phyloP scores from a whole-genome alignment of 371 early-diverging fungal species.

The Saksenaea oblongispora region DNA sequence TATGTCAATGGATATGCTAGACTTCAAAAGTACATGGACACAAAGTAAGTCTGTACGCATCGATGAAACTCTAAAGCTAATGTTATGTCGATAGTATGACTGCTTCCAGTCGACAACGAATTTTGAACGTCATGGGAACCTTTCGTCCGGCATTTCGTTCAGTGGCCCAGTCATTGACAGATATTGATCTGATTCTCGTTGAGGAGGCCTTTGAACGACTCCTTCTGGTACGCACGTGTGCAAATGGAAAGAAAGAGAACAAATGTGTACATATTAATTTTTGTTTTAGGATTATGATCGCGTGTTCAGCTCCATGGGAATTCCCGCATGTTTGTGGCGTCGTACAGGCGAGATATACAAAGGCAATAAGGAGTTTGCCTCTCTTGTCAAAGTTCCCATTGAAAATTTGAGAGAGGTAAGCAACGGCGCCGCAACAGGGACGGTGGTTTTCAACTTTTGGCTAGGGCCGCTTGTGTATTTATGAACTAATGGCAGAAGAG shows the following conservation, averaged over 20 bases:
- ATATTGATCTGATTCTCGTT: conserved; percentile 88
- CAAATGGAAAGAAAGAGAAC: not conserved
- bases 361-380: conserved; percentile 91
- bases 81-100: conserved; percentile 61
- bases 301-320: conserved; percentile 92
- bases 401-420: conserved; percentile 64
- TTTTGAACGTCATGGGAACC: conserved; percentile 81
- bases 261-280: too few species aligned
- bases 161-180: conserved; percentile 85
- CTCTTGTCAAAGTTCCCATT: conserved; percentile 79
- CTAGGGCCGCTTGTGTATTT: conserved; percentile 75
- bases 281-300: conserved; percentile 82
- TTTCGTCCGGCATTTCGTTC: conserved; percentile 85
- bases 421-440: too few species aligned
- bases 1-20: conserved; percentile 88
- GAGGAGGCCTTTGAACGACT: conserved; percentile 93
- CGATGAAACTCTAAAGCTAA: not conserved
- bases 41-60: conserved; percentile 50
- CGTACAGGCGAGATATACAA: conserved; percentile 95
- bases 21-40: conserved; percentile 88
- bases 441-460: too few species aligned
- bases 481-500: conserved; percentile 92
- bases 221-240: conserved; percentile 55
- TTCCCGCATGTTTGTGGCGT: conserved; percentile 93
- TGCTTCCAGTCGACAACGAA: conserved; percentile 69